Evolutionary conservation across 2,329 filamentous ascomycete species (phyloP).

Genomic region (Dothideomycetidae sp.): DNA sequence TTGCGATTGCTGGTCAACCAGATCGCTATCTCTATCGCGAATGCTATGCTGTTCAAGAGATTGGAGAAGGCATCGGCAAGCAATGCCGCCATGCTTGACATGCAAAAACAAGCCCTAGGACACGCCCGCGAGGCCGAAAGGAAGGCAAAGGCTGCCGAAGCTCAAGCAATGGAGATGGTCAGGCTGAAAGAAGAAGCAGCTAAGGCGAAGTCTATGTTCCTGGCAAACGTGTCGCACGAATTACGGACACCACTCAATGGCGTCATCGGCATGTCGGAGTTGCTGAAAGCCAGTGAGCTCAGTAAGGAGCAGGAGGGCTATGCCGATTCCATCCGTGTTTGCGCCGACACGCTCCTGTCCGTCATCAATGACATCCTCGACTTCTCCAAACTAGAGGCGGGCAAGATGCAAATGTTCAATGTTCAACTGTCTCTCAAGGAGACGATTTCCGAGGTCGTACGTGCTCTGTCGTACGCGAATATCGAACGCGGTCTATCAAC

Average conservation of each 20-base stretch:
- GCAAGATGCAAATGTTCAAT: constrained; percentile 46
- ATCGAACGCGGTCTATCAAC: constrained; percentile 46
- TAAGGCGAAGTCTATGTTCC: constrained; percentile 68
- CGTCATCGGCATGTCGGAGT: constrained; percentile 44
- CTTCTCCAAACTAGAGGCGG: constrained; percentile 39
- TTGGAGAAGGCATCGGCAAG: constrained; percentile 65
- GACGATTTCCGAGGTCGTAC: constrained; percentile 50
- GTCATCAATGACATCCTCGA: constrained; percentile 52
- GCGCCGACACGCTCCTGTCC: constrained; percentile 40
- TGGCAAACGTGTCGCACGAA: constrained; percentile 43
- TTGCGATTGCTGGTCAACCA: constrained; percentile 60
- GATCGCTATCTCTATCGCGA: constrained; percentile 51
- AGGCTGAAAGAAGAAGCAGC: constrained; percentile 71
- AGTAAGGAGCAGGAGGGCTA: constrained; percentile 47
- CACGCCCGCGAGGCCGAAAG: constrained; percentile 60
- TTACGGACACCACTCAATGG: constrained; percentile 43
- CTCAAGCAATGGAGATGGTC: constrained; percentile 63
- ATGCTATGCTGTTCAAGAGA: constrained; percentile 49
- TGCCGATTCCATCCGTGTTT: constrained; percentile 50
- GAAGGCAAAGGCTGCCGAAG: constrained; percentile 63
- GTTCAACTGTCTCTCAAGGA: constrained; percentile 38
- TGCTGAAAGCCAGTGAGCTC: constrained; percentile 43
- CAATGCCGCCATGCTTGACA: constrained; percentile 62
- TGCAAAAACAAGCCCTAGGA: constrained; percentile 59
- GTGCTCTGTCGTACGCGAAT: constrained; percentile 49